phyloP scores from a whole-genome alignment of 2,329 filamentous ascomycete genomes.

The Hypocreales sp. region DNA sequence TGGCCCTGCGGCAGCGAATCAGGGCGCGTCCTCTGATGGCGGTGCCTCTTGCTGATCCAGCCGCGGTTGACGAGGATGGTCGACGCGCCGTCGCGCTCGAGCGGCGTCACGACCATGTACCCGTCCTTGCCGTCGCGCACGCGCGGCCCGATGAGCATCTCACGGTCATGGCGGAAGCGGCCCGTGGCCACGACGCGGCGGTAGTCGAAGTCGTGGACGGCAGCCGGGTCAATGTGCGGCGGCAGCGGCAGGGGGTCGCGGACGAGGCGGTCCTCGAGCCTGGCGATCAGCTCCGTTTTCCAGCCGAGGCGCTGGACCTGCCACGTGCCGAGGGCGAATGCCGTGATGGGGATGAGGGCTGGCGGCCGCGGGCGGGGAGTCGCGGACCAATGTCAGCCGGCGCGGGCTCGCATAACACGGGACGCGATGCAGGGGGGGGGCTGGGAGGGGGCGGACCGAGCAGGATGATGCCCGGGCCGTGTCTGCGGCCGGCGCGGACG shows the following conservation, averaged over 20 bases:
- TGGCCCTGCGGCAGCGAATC: conserved; percentile 53
- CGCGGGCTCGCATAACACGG: not conserved
- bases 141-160: conserved; percentile 91
- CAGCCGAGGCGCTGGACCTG: conserved; percentile 84
- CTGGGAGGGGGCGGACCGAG: conserved; percentile 34
- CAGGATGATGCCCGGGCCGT: conserved; percentile 69
- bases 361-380: not conserved
- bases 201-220: conserved; percentile 82
- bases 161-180: conserved; percentile 66
- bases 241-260: conserved; percentile 76
- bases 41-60: conserved; percentile 73
- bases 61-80: conserved; percentile 81
- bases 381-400: too few species aligned
- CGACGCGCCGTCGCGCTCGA: conserved; percentile 54
- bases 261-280: conserved; percentile 81
- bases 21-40: conserved; percentile 46
- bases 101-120: conserved; percentile 79
- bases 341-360: conserved; percentile 80
- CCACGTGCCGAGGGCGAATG: conserved; percentile 85
- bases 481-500: conserved; percentile 55
- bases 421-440: not conserved
- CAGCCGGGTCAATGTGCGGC: conserved; percentile 64
- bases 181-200: conserved; percentile 66
- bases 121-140: conserved; percentile 82
- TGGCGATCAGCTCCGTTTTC: conserved; percentile 87